Base-by-base conservation (phyloP, 2,329 filamentous ascomycete species). In the Fonsecaea pugnacius region DNA sequence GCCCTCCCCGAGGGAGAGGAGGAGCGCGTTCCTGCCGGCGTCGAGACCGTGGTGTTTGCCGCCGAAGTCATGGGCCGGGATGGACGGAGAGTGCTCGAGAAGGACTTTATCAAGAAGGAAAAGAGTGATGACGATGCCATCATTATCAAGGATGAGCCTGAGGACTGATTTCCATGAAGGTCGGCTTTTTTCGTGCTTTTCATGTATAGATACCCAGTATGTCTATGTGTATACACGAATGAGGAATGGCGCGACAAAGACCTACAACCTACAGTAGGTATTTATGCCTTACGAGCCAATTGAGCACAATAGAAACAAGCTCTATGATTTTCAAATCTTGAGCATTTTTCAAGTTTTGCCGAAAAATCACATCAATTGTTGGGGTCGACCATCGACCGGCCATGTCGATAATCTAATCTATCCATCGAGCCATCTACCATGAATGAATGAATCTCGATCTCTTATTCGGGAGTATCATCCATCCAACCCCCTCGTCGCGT, bases 1-100 rank as follows among this genome's bases (percentile, higher is more conserved):
- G 81, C 83, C n/a, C 77, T 98, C 73, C 93, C 93, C 0, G 95
- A 92, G 87, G 93, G 92, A 0, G 91, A 95, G 70, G 83, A 88
- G 66, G 82, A 86, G 60, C 85, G 84, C 60, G 77, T 85, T 18
- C 89, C 88, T 0, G 85, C 82, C 0, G 91, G 91, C 0, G 85
- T 94, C 43, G 93, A 97, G 80, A 98, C 93, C 3, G 86, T 97
- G 0, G 83, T 95, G 6, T 75, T 87, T 57, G 92, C 94, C 0
- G 79, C 84, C 63, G 87, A 90, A 48, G 87, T 96, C 8, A 78
- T 73, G 56, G 74, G 73, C 7, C 65, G 72, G 32, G 68, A 73
- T 48, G 72, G 73, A 27, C 67, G 63, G 57, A 63, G 70, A 10
- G 70, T 76, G 54, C 70, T 68, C 50, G 69, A 74, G 35, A 70